Base-by-base conservation (phyloP, 331 rosid species). In the Rhamnella rubrinervis region DNA sequence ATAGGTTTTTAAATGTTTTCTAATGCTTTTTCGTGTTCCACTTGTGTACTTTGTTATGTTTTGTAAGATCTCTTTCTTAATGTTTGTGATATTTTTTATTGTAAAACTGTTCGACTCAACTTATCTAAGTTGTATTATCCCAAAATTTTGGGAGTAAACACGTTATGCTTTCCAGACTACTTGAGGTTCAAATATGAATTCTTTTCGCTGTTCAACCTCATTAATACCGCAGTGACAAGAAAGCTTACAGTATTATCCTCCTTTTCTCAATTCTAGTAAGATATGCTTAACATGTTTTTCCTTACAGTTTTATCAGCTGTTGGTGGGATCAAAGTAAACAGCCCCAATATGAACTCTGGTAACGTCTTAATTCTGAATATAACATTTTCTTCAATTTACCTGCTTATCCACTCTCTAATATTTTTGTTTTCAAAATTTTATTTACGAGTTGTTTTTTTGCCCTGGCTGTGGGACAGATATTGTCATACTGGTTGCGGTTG, bases 241-340 rank as follows among this genome's bases (percentile, higher is more conserved):
- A 38, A 49, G 19, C 58, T 15, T 39, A 39, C 49, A 19, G 17
- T 37, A 16, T 37, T 63, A 4, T 35, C 63, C 26, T 25, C 39
- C 18, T 13, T 28, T 66, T 20, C 46, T 23, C 44, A 7, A 0
- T 40, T 37, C 26, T 18, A 5, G 59, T n/a, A 6, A 59, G 61
- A 71, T 70, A 77, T 81, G 75, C 47, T 62, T 74, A 72, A 62
- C 58, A 28, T 69, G 59, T 71, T 26, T 67, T 73, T 23, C 40
- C 60, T 41, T 55, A 75, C 83, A 93, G 98, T 93, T 84, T 78
- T 93, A 65, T 93, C 98, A 19, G 98, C 97, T 65, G 95, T 88
- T 68, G 98, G 97, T 53, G 98, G 98, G 76, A 93, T 93, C 97
- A 91, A 93, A 71, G 95, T 91, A n/a, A 85, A 78, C 67, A 68